A percentile compares a stretch with the other conserved stretches of the same genome.
phyloP scores from a whole-genome alignment of 441 rosid species.

The Metrosideros polymorpha region DNA sequence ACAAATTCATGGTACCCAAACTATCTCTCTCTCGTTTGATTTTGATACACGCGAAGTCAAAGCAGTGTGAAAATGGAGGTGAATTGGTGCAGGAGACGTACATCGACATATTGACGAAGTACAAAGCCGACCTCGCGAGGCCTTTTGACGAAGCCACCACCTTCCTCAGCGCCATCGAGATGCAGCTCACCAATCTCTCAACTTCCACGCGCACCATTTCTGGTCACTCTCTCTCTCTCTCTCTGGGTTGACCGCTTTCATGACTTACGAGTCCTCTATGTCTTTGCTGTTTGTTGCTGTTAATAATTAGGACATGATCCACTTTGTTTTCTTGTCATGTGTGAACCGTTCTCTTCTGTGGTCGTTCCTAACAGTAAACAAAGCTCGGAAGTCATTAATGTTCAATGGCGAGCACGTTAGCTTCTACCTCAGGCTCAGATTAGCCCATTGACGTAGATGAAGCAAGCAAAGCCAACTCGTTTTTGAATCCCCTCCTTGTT shows the following conservation, averaged over 20 bases:
- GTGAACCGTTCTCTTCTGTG: background rate
- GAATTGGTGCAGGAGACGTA: constrained; percentile 48
- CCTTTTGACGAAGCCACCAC: constrained; percentile 82
- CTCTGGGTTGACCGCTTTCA: background rate
- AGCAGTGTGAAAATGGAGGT: background rate
- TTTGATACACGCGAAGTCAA: background rate
- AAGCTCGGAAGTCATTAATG: background rate
- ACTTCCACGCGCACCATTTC: constrained; percentile 37
- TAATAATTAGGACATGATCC: background rate
- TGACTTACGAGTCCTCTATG: background rate
- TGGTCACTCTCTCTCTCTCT: constrained; percentile 22
- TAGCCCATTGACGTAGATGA: no score
- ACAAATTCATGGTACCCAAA: constrained; percentile 48
- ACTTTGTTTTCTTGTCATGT: background rate
- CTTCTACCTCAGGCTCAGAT: background rate
- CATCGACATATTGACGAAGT: constrained; percentile 62
- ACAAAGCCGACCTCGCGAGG: constrained; percentile 78
- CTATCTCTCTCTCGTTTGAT: background rate
- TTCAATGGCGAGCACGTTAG: background rate
- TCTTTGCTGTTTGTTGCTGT: background rate
- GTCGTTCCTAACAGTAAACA: background rate
- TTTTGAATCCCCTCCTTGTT: background rate
- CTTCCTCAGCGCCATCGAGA: constrained; percentile 72
- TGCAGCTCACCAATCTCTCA: constrained; percentile 76
- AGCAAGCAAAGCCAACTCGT: no score